phyloP scores from a whole-genome alignment of 441 rosid species.

The Theobroma grandiflorum region DNA sequence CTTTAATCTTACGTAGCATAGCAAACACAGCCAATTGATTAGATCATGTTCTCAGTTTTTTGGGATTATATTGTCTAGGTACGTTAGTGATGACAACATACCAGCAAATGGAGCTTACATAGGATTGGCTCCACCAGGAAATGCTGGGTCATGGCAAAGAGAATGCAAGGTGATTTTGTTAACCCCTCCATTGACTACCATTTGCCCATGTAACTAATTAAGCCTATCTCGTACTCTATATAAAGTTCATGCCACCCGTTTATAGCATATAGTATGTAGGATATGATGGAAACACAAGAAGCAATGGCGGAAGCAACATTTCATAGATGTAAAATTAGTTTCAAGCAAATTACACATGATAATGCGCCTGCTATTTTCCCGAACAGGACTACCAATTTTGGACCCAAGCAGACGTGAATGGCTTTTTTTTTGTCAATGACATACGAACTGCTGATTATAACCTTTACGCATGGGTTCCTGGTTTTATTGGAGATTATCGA shows the following conservation, averaged over 20 bases:
- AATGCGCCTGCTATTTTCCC: background rate
- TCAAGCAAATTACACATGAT: background rate
- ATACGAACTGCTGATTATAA: constrained; percentile 56
- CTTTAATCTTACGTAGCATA: background rate
- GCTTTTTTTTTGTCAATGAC: constrained; percentile 51
- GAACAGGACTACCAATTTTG: constrained; percentile 71
- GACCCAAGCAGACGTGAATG: constrained; percentile 55
- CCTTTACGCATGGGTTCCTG: constrained; percentile 72
- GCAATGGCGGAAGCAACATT: background rate
- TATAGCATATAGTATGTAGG: too few species aligned
- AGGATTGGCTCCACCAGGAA: constrained; percentile 68
- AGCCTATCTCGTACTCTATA: too few species aligned
- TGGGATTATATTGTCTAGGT: constrained; percentile 35
- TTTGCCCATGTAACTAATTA: background rate
- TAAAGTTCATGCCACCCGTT: background rate
- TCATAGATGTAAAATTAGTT: background rate
- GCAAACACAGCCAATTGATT: background rate
- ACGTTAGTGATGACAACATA: constrained; percentile 40
- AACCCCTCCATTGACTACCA: background rate
- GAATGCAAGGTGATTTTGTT: constrained; percentile 61
- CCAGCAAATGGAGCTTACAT: constrained; percentile 55
- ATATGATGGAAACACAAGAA: background rate
- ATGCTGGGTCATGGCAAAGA: constrained; percentile 72
- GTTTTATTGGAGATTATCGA: constrained; percentile 74
- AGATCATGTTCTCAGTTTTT: background rate